phyloP scores from a whole-genome alignment of 495 filamentous ascomycete genomes.

The Penicillium silybi region DNA sequence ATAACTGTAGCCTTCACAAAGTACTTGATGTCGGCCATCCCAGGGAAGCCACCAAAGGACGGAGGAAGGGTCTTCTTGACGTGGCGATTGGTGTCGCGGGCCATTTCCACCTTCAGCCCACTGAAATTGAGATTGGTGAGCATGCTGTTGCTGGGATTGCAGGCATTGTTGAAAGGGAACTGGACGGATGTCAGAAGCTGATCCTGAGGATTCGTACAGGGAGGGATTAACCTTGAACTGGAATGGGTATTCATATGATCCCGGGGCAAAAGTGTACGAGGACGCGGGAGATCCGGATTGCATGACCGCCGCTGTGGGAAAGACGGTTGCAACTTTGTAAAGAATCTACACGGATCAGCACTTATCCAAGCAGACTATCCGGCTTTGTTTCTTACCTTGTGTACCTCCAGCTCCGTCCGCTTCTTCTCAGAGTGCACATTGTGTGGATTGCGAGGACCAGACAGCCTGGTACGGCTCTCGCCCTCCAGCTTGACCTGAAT shows the following conservation, averaged over 20 bases:
- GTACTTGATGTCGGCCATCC: slow-evolving; percentile 84
- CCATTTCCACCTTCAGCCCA: slow-evolving; percentile 55
- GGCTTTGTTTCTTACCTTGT: slow-evolving; percentile 56
- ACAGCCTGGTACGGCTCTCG: slow-evolving; percentile 67
- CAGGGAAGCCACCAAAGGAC: slow-evolving; percentile 74
- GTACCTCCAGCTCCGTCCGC: slow-evolving; percentile 65
- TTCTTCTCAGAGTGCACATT: slow-evolving; percentile 54
- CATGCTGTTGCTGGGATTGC: slow-evolving; percentile 57
- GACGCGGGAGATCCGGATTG: slow-evolving; percentile 38
- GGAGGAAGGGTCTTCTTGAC: slow-evolving; percentile 86
- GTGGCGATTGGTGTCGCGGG: slow-evolving; percentile 56
- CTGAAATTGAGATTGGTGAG: slow-evolving; percentile 53
- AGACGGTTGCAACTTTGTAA: slow-evolving; percentile 62
- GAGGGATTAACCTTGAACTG: slow-evolving; percentile 64
- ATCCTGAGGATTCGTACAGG: not conserved
- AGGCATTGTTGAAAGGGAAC: slow-evolving; percentile 89
- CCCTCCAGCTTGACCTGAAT: slow-evolving; percentile 95
- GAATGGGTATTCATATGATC: slow-evolving; percentile 86
- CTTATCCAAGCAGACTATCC: not conserved
- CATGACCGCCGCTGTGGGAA: slow-evolving; percentile 54
- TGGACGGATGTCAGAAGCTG: slow-evolving; percentile 17
- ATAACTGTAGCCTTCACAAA: slow-evolving; percentile 89
- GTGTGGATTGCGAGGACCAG: slow-evolving; percentile 53
- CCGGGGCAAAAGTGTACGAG: slow-evolving; percentile 64
- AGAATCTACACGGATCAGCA: slow-evolving; percentile 49